Evolutionary conservation across 225 moss, liverwort and hornwort genomes (phyloP), one percentile per base, ranked within the genome.

Genomic region (Sphagnum contortum): DNA sequence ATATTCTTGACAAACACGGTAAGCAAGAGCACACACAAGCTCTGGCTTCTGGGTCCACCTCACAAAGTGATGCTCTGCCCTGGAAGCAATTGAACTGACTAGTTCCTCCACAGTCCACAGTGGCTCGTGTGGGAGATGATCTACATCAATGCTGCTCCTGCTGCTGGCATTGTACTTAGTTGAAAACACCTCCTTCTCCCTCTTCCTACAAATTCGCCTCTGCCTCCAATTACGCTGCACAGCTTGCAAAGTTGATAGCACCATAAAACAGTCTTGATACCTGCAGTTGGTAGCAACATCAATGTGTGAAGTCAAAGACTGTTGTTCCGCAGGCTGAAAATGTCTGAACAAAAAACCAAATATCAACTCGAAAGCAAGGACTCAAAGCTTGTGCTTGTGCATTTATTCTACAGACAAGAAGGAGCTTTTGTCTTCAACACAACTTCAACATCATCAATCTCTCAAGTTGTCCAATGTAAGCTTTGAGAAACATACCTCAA

Each of bases 1-100:
- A 62, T 77, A 89, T 62, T 86, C 89, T 79, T 86, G 93, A 57
- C 91, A 89, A 71, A 91, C 75, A 48, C 83, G 78, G 72, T 93
- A 76, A 4, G 86, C 91, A 48, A 98, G 87, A 12, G 89, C 86
- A 57, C 84, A 98, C 49, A 88, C 93, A 60, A 98, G 80, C 73
- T 93, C 93, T 12, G 96, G 96, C 59, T 87, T 98, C 61, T 89
- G 93, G 13, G 79, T 75, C 98, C 98, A 98, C 73, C 81, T 87
- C 54, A 82, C 65, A 63, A 93, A 86, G 68, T 93, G 93, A 57
- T 82, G 80, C 72, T 84, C 66, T 48, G 87, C 84, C 74, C 85
- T 88, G 29, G 91, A 68, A 55, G 79, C 84, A 3, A 98, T 63
- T 51, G 98, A 87, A 46, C 77, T 52, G 59, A 91, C 77, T 68